Evolutionary conservation across 176 grass and related monocot genomes (phyloP), one percentile per base, ranked within the genome.

Genomic region (Carex pumila): DNA sequence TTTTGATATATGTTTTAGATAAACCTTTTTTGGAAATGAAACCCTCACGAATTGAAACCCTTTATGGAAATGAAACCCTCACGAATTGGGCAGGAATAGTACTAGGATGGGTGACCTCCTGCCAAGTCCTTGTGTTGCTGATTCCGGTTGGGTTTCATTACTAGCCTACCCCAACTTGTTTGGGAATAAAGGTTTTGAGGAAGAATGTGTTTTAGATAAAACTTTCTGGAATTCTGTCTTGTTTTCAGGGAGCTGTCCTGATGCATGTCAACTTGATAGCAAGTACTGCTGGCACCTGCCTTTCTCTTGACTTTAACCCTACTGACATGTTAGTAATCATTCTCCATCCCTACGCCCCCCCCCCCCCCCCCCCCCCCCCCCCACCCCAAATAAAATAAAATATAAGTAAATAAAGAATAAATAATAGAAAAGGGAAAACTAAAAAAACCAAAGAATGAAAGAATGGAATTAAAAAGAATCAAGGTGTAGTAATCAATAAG

Each of bases 221-320:
- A 13, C 59, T 39, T 68, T 68, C 1, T 67, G 25, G 34, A 31
- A 25, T 64, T 67, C 31, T 37, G 31, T 67, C 65, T 67, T 67
- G 10, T 36, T 68, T 68, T 37, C 65, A 97, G 94, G 94, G 94
- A 88, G 94, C 61, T 90, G 88, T 94, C 76, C 87, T 97, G 79
- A 78, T 88, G 85, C 94, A 97, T 85, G 61, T 22, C 81, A 97
- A 92, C 79, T 89, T 97, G 57, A 97, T 97, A 18, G 94, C 94
- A 39, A 97, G 87, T 91, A 88, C 88, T 81, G 90, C 94, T 65
- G 92, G 92, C 47, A 87, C 90, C 69, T 90, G 87, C 67, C 30
- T 91, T 0, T 17, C 3, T n/a, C 7, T 87, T 59, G 87, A 85
- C 47, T 94, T 92, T 70, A 92, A 90, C 65, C 90, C 94, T 78